Conservation (phyloP, 495 filamentous ascomycete genomes). For the Penicillium salamii region DNA sequence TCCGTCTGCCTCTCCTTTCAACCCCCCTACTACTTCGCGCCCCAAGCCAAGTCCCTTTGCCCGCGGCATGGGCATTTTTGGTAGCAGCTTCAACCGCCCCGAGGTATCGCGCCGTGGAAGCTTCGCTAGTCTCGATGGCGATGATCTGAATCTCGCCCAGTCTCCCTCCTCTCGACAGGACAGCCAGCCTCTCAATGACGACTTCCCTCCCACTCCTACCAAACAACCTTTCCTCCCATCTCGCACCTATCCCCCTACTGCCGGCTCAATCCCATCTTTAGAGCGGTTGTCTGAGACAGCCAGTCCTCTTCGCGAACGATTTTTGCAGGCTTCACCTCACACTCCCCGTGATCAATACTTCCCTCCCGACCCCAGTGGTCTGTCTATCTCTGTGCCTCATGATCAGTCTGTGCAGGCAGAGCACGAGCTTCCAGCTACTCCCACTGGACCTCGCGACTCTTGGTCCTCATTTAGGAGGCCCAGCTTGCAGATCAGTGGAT, state of each 20-base stretch:
- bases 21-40: conserved; percentile 40
- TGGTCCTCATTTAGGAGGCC: conserved; percentile 49
- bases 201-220: conserved; percentile 89
- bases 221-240: conserved; percentile 61
- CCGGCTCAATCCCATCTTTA: conserved; percentile 38
- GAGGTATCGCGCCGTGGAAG: conserved; percentile 64
- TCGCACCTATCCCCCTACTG: conserved; percentile 40
- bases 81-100: conserved; percentile 50
- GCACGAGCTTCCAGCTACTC: conserved; percentile 68
- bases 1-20: conserved; percentile 61
- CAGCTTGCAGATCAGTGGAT: conserved; percentile 52
- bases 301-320: conserved; percentile 33
- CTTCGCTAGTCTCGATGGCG: conserved; percentile 73
- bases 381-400: conserved; percentile 68
- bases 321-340: conserved; percentile 61
- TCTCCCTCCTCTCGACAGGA: conserved; percentile 57
- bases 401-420: conserved; percentile 40
- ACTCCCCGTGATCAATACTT: conserved; percentile 75
- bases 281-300: conserved; percentile 37
- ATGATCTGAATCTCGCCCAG: conserved; percentile 55
- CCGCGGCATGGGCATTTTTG: conserved; percentile 66
- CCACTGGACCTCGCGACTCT: conserved; percentile 66
- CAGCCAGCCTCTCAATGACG: conserved; percentile 64
- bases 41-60: conserved; percentile 58
- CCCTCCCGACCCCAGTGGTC: conserved; percentile 75